Percentiles rank a stretch among this genome's conserved stretches.
Evolutionary conservation across 139 green algal species (phyloP).

Genomic region (Haematococcus sp.): DNA sequence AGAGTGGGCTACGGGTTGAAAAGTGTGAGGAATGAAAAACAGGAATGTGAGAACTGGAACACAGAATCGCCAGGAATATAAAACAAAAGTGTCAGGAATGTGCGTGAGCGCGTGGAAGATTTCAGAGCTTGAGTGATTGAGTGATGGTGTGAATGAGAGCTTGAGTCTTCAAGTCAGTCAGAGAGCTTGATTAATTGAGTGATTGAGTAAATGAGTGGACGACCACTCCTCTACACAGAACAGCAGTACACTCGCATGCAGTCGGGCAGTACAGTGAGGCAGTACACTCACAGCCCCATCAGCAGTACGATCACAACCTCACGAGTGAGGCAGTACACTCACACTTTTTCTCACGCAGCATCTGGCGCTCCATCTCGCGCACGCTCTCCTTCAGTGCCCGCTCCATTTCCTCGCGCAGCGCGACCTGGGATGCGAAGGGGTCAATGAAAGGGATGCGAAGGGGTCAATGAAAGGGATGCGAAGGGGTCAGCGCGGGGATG

Average conservation of each 20-base stretch:
- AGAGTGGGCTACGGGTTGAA: neutral
- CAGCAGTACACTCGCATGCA: conserved; percentile 1
- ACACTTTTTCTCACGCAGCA: conserved; percentile 31
- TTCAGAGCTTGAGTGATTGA: too few species aligned
- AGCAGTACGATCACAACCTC: too few species aligned
- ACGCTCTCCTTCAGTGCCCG: conserved; percentile 54
- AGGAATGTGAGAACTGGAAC: neutral
- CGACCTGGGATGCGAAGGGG: conserved; percentile 8
- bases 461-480: too few species aligned
- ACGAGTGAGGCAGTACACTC: too few species aligned
- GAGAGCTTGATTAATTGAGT: too few species aligned
- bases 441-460: neutral
- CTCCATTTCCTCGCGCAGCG: conserved; percentile 53
- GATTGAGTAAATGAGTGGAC: too few species aligned
- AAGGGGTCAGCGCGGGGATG: too few species aligned
- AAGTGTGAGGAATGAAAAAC: neutral
- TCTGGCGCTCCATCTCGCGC: conserved; percentile 37
- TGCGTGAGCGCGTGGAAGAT: too few species aligned
- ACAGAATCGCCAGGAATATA: neutral
- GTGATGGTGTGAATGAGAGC: too few species aligned
- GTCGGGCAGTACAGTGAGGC: neutral
- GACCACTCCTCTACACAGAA: too few species aligned
- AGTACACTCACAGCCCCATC: neutral
- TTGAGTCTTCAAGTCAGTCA: too few species aligned
- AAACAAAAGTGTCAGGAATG: neutral